Percentiles rank a stretch among this genome's conserved stretches.
Conservation (phyloP, 2,329 filamentous ascomycete species). For the Cladobotryum mycophilum region DNA sequence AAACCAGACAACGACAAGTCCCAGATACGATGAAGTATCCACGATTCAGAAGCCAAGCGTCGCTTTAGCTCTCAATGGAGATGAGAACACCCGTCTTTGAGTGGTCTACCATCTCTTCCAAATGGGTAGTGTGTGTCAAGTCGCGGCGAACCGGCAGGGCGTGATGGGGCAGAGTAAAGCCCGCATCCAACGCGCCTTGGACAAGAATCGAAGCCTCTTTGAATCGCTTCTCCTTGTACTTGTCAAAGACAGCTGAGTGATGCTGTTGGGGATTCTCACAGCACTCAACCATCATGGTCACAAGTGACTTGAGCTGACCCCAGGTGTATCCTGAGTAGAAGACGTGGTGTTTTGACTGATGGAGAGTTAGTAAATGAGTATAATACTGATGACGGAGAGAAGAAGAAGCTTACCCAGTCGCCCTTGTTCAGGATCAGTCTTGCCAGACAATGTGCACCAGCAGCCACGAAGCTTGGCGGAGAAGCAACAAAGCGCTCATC, state of each 20-base stretch:
- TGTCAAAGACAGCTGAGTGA: slow-evolving; percentile 82
- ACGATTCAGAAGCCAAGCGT: no score
- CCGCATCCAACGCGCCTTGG: slow-evolving; percentile 61
- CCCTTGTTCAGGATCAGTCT: slow-evolving; percentile 86
- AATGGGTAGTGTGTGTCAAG: not conserved
- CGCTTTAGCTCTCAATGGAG: slow-evolving; percentile 21
- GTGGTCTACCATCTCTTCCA: not conserved
- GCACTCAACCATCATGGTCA: slow-evolving; percentile 78
- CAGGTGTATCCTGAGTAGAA: slow-evolving; percentile 94
- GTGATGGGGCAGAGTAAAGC: slow-evolving; percentile 45
- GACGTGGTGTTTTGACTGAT: slow-evolving; percentile 71
- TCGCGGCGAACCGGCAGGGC: slow-evolving; percentile 32
- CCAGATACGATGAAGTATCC: no score
- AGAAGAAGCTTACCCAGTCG: slow-evolving; percentile 65
- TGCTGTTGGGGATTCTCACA: slow-evolving; percentile 76
- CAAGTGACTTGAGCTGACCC: slow-evolving; percentile 69
- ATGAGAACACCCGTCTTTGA: slow-evolving; percentile 24
- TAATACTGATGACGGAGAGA: not conserved
- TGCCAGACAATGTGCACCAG: slow-evolving; percentile 86
- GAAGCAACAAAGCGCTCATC: slow-evolving; percentile 94
- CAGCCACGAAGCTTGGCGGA: slow-evolving; percentile 83
- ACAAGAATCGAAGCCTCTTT: slow-evolving; percentile 80
- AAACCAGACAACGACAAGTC: no score
- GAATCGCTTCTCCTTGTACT: slow-evolving; percentile 83
- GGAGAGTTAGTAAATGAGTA: not conserved